A percentile compares a stretch with the other conserved stretches of the same genome.
phyloP scores from a whole-genome alignment of 495 filamentous ascomycete species.

The Thermochaetoides thermophila region DNA sequence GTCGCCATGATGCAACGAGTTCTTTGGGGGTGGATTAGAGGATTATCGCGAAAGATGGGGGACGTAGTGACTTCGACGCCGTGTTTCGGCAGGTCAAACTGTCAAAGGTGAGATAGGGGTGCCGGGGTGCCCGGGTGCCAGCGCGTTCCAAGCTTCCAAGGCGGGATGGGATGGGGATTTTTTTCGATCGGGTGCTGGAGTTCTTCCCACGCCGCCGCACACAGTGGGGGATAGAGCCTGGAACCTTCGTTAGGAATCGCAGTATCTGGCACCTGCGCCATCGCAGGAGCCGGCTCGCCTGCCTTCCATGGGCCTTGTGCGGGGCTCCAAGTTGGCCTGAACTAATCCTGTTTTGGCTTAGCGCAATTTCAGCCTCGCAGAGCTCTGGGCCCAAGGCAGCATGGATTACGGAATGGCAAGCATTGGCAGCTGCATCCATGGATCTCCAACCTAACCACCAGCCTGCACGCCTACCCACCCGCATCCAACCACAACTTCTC shows the following conservation, averaged over 20 bases:
- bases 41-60: slow-evolving; percentile 4
- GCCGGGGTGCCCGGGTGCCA: no score
- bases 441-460: slow-evolving; percentile 7
- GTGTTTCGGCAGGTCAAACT: slow-evolving; percentile 2
- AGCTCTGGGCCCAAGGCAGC: slow-evolving; percentile 21
- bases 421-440: slow-evolving; percentile 4
- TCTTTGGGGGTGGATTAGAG: background rate
- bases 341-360: slow-evolving; percentile 11
- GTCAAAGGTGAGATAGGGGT: no score
- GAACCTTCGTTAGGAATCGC: no score
- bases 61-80: slow-evolving; percentile 5
- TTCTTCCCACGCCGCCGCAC: slow-evolving; percentile 15
- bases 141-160: no score
- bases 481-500: slow-evolving; percentile 3
- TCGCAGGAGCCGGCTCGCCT: no score
- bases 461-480: slow-evolving; percentile 10
- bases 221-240: no score
- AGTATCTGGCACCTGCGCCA: no score
- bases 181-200: slow-evolving; percentile 19
- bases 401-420: slow-evolving; percentile 24
- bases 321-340: background rate
- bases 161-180: slow-evolving; percentile 19
- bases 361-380: slow-evolving; percentile 17
- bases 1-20: slow-evolving; percentile 47
- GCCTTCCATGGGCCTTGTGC: no score